phyloP scores from a whole-genome alignment of 352 stramenopile species.

The Phytopythium aichiense region DNA sequence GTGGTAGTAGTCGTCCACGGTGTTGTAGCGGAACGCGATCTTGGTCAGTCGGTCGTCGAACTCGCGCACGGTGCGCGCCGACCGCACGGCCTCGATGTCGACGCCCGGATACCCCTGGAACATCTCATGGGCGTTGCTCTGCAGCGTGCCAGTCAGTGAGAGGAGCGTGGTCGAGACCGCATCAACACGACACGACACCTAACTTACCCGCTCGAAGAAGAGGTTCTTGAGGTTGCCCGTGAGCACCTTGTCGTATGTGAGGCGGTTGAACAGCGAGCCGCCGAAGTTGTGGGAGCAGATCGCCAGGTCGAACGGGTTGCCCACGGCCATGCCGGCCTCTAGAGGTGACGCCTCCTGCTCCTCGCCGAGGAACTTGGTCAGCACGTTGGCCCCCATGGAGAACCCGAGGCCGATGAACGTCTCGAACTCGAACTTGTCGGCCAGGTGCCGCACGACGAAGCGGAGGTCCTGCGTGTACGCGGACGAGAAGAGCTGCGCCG shows the following conservation, averaged over 20 bases:
- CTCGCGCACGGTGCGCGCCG: constrained; percentile 33
- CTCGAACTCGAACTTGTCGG: constrained; percentile 43
- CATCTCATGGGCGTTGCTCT: constrained; percentile 46
- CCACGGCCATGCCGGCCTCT: constrained; percentile 54
- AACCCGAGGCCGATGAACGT: constrained; percentile 61
- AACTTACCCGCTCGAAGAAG: constrained; percentile 51
- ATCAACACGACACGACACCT: neutral
- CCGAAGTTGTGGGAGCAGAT: constrained; percentile 50
- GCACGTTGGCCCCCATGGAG: constrained; percentile 73
- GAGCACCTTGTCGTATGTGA: constrained; percentile 60
- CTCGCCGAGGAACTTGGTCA: constrained; percentile 80
- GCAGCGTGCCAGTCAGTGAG: neutral
- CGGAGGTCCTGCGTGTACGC: constrained; percentile 65
- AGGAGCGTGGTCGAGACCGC: no score
- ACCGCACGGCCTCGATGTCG: constrained; percentile 35
- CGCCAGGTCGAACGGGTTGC: constrained; percentile 70
- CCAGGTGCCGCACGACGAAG: constrained; percentile 39
- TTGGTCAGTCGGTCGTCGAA: constrained; percentile 70
- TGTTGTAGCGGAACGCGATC: constrained; percentile 51
- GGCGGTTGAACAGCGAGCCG: constrained; percentile 42
- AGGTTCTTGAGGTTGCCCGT: constrained; percentile 53
- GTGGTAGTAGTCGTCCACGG: constrained; percentile 51
- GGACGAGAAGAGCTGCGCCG: constrained; percentile 57
- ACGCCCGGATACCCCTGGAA: constrained; percentile 39
- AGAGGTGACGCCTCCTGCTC: constrained; percentile 34